A percentile compares a stretch with the other conserved stretches of the same genome.
Evolutionary conservation across 176 grass and related monocot genomes (phyloP).

Genomic region (Paspalum vaginatum): DNA sequence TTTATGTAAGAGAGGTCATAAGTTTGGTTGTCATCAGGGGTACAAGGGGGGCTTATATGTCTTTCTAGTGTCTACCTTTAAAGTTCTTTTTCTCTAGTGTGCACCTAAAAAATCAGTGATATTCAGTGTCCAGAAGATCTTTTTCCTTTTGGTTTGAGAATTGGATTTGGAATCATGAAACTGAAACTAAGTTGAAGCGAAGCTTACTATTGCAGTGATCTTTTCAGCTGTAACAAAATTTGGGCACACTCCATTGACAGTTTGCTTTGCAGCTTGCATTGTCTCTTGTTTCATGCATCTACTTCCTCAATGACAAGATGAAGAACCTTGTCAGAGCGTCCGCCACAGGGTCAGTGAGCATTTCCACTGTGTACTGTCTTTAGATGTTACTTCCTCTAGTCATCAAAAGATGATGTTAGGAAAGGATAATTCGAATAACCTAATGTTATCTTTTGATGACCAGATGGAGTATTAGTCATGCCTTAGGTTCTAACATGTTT

Average conservation of each 20-base stretch:
- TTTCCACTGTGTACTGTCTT: constrained; percentile 1
- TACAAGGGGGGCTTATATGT: background rate
- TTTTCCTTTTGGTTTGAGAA: background rate
- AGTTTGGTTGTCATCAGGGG: background rate
- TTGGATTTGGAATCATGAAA: background rate
- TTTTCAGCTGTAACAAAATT: constrained; percentile 16
- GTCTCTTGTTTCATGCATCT: constrained; percentile 74
- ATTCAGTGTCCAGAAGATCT: background rate
- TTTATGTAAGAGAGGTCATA: background rate
- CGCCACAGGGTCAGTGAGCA: constrained; percentile 74
- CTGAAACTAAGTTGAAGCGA: background rate
- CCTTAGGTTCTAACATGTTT: constrained; percentile 4
- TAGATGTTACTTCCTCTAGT: background rate
- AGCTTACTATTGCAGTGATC: background rate
- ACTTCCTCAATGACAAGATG: constrained; percentile 96
- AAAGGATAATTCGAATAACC: no score
- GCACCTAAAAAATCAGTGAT: background rate
- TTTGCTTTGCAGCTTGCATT: constrained; percentile 71
- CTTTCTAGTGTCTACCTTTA: background rate
- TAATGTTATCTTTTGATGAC: no score
- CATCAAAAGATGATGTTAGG: no score
- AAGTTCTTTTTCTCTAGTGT: background rate
- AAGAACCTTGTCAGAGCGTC: constrained; percentile 73
- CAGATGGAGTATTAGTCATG: background rate
- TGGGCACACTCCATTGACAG: background rate